Evolutionary conservation across 495 filamentous ascomycete genomes (phyloP), one percentile per base, ranked within the genome.

Genomic region (Rostrohypoxylon terebratum): DNA sequence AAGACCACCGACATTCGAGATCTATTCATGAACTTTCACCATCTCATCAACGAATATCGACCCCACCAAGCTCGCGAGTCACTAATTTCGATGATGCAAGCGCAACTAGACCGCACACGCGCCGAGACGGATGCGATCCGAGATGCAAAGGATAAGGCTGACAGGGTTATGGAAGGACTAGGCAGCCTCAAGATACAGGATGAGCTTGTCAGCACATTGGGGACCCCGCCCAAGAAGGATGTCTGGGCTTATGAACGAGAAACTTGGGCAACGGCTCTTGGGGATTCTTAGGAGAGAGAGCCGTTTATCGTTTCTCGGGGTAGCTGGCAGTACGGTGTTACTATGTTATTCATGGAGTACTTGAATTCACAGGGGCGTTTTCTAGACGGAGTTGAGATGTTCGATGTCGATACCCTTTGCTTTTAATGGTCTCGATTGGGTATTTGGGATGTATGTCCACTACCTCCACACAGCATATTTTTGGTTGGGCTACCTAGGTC

Each of bases 51-150:
- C 78, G 90, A 96, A 65, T 98, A 98, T 79, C 90, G 96, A 21
- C 96, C 96, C 2, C 96, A 99, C 79, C 96, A 99, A 79, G 94
- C 94, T 23, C 83, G 96, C 40, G 96, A 98, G 81, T 94, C 90
- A 31, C 83, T 98, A 47, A 96, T 97, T 25, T 78, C 90, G 75
- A 88, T 96, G 86, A 96, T 99, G 94, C 93, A 97, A 81, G 91
- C 93, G 73, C 92, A 96, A 77, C 78, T 97, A 36, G 89, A 91
- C 68, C 85, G 82, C 67, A 90, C 88, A 63, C 88, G 87, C 68
- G 87, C 85, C n/a, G 94, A 98, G 81, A 94, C 93, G 1, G 85
- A 92, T 31, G 88, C 90, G 40, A 91, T 97, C 68, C 84, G 87
- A 59, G 87, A 86, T 75, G 88, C 91, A 61, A 92, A 91, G 68